Conservation (phyloP, 371 early-diverging fungal genomes). For the Rhizopus sp. region DNA sequence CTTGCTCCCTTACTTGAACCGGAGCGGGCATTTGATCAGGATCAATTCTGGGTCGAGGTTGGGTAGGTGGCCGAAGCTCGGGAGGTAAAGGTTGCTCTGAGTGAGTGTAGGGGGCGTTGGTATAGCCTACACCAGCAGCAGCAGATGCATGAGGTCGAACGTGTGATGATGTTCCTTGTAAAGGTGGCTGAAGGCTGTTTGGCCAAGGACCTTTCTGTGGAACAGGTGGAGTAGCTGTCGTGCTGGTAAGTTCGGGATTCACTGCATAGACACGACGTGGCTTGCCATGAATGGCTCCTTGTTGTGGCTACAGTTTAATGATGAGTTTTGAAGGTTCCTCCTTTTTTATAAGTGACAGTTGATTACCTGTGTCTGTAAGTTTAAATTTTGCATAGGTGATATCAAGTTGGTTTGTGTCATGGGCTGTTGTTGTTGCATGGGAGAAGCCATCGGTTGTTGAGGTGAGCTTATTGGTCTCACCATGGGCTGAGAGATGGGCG, state of each 20-base stretch:
- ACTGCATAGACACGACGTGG: constrained; percentile 46
- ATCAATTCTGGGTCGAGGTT: constrained; percentile 79
- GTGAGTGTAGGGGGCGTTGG: constrained; percentile 38
- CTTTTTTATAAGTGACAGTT: background rate
- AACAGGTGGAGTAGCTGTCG: constrained; percentile 1
- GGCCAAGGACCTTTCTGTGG: constrained; percentile 20
- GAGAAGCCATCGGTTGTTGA: constrained; percentile 3
- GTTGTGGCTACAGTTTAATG: background rate
- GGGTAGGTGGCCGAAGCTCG: constrained; percentile 41
- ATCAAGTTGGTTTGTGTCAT: constrained; percentile 10
- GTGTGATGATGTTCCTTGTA: constrained; percentile 6
- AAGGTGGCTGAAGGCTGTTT: constrained; percentile 4
- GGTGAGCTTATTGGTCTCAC: constrained; percentile 2
- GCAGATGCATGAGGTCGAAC: constrained; percentile 24
- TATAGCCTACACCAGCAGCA: constrained; percentile 38
- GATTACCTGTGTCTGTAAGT: constrained; percentile 16
- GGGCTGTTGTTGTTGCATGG: background rate
- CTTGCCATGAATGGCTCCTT: constrained; percentile 14
- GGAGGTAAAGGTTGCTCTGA: constrained; percentile 40
- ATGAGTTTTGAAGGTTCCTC: background rate
- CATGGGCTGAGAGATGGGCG: background rate
- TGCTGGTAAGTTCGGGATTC: constrained; percentile 29
- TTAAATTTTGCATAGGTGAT: constrained; percentile 39
- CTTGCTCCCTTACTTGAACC: constrained; percentile 82
- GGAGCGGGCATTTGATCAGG: constrained; percentile 96